These are phyloP conservation scores for Boletus semigastroideus DNA, from an alignment of 1,284 basidiomycete species.

Conservation along the genomic window DNA sequence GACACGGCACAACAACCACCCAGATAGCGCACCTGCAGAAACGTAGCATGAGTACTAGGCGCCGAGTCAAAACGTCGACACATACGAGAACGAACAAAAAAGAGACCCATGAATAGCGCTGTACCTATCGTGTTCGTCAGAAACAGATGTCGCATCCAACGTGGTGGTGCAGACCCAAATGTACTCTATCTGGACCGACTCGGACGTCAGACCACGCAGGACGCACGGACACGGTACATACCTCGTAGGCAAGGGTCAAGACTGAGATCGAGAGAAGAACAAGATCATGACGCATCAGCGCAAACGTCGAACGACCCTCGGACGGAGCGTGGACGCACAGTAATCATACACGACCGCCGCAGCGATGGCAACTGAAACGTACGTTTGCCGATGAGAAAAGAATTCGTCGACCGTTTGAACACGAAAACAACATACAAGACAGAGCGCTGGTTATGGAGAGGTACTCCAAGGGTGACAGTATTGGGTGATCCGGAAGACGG, in stretches of 20 bases:
- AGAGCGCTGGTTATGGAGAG: no score
- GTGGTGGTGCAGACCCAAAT: constrained; percentile 7
- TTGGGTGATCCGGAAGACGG: no score
- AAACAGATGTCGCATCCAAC: background rate
- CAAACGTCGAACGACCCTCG: background rate
- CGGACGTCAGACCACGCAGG: background rate
- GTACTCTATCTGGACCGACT: constrained; percentile 2
- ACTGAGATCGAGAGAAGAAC: no score
- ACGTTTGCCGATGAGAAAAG: no score
- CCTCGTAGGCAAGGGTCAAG: constrained; percentile 6
- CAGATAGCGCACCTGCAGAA: constrained; percentile 8
- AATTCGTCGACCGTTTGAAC: no score
- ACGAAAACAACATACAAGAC: no score
- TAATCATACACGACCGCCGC: background rate
- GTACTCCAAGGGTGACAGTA: no score
- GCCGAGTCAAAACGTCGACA: background rate
- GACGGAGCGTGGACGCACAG: background rate
- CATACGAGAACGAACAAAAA: constrained; percentile 5
- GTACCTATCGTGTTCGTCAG: background rate
- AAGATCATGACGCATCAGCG: no score
- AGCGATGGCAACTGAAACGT: no score
- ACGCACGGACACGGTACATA: background rate
- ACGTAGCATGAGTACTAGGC: background rate
- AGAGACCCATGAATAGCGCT: constrained; percentile 9
- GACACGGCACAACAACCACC: constrained; percentile 3